Percentiles rank a stretch among this genome's conserved stretches.
phyloP scores from a whole-genome alignment of 2,329 filamentous ascomycete species.

The Aureobasidium sp. region DNA sequence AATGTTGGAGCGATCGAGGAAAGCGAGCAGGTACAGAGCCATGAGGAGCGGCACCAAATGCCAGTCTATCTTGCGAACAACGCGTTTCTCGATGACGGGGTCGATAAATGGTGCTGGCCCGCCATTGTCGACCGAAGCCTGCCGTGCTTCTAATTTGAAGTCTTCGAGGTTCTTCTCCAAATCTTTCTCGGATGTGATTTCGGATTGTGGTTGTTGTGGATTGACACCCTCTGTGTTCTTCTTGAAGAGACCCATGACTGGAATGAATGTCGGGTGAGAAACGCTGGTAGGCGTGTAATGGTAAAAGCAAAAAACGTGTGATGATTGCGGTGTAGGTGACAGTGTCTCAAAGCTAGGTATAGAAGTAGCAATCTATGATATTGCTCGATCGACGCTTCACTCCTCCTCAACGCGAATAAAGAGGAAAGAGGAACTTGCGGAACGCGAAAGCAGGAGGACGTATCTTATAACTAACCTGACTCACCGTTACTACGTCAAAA shows the following conservation, averaged over 20 bases:
- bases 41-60: conserved; percentile 25
- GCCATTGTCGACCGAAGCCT: conserved; percentile 7
- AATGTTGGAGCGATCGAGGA: conserved; percentile 24
- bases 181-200: background rate
- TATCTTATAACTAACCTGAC: background rate
- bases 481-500: background rate
- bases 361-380: background rate
- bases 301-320: background rate
- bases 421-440: background rate
- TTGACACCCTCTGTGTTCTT: background rate
- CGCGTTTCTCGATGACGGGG: conserved; percentile 15
- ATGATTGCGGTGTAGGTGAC: background rate
- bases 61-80: conserved; percentile 27
- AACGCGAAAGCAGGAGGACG: background rate
- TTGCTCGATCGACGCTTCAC: background rate
- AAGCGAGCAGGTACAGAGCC: conserved; percentile 24
- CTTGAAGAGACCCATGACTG: conserved; percentile 1
- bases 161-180: conserved; percentile 8
- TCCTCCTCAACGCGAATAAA: background rate
- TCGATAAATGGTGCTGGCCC: conserved; percentile 2
- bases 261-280: background rate
- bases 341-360: no score
- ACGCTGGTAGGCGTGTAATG: background rate
- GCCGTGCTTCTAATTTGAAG: background rate
- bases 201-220: background rate